Evolutionary conservation across 2,329 filamentous ascomycete genomes (phyloP), one percentile per base, ranked within the genome.

Genomic region (Nemania sp.): DNA sequence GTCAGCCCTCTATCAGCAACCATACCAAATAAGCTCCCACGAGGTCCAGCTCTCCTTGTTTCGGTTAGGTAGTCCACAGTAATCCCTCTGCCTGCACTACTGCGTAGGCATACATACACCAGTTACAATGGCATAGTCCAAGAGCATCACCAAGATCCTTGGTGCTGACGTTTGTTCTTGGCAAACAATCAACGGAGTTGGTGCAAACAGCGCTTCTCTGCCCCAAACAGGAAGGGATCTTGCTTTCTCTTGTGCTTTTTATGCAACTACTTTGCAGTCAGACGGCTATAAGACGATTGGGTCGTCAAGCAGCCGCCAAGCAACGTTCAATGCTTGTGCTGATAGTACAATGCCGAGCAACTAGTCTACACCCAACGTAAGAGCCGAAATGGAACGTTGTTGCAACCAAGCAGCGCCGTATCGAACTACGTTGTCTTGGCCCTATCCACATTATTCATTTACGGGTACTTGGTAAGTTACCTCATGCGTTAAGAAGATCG

Each of bases 261-360:
- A 40, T 47, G 52, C 47, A 44, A 22, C 31, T 43, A 12, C 24
- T 17, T 36, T 48, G 39, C 44, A 40, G 39, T 28, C 39, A 12
- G 37, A 28, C 37, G 22, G 39, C 19, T 44, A n/a, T 43, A 30
- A 39, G 44, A 40, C 39, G 23, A 56, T 52, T 54, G 52, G 49
- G 28, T 34, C n/a, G 49, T 45, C 45, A 49, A 49, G 44, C 44
- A 39, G 49, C 42, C n/a, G 49, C 54, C 49, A 56, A 56, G 54
- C 40, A 11, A n/a, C 14, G 14, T 20, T 47, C 34, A 51, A 51
- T 57, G 47, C 51, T 57, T 54, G 51, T 54, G 46, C 50, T 49
- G 33, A 33, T 26, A 33, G 44, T n/a, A n/a, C n/a, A n/a, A 46
- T 40, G 49, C 49, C 54, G 49, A 56, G 54, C 40, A 40, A 19